Conservation (phyloP, 192 early-diverging fungal genomes). For the Coemansia biformis region DNA sequence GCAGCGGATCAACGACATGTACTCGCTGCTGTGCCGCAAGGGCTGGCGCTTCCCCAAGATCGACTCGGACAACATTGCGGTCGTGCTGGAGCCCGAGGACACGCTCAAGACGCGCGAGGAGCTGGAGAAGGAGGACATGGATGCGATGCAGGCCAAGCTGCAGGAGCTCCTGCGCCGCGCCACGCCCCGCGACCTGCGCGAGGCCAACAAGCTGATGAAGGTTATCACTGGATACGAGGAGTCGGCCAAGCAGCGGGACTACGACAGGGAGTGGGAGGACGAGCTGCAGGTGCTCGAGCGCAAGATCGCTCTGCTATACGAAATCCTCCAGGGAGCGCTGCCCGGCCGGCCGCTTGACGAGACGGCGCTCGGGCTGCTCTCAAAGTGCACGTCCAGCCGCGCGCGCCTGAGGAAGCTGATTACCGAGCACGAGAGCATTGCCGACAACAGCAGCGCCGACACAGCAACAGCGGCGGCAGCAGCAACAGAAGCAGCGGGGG, state of each 20-base stretch:
- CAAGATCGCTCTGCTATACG: conserved; percentile 68
- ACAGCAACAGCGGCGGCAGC: too few species aligned
- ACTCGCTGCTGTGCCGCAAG: conserved; percentile 79
- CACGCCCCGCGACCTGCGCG: conserved; percentile 84
- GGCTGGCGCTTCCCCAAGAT: conserved; percentile 56
- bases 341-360: conserved; percentile 52
- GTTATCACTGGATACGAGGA: conserved; percentile 93
- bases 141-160: conserved; percentile 68
- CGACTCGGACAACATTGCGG: conserved; percentile 30
- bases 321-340: conserved; percentile 71
- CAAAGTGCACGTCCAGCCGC: conserved; percentile 34
- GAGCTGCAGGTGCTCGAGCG: conserved; percentile 79
- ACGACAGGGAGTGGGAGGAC: conserved; percentile 72
- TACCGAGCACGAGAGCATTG: conserved; percentile 18
- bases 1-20: conserved; percentile 92
- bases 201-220: conserved; percentile 98
- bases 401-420: conserved; percentile 38
- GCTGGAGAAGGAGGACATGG: conserved; percentile 89
- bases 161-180: conserved; percentile 95
- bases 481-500: too few species aligned
- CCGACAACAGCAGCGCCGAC: background rate
- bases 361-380: conserved; percentile 28
- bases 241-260: conserved; percentile 57
- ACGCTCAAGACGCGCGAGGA: conserved; percentile 86
- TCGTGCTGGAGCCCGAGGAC: conserved; percentile 48